Evolutionary conservation across 805 yeast species (phyloP).

Genomic region (Saccharomycopsis vini): DNA sequence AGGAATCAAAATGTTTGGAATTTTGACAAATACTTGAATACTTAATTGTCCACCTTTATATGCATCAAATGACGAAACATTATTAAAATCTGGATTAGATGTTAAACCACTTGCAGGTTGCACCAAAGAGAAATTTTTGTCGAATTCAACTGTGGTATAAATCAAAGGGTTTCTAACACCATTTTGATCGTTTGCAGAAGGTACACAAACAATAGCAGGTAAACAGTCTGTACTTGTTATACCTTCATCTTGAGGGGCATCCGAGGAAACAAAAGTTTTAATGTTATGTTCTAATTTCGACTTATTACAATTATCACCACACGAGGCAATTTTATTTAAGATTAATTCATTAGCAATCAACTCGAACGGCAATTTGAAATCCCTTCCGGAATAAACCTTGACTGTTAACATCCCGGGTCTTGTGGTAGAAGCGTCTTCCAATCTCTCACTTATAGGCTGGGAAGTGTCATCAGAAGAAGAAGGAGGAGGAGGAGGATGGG

Average conservation of each 20-base stretch:
- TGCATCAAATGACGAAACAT: conserved; percentile 86
- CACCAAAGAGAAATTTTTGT: conserved; percentile 82
- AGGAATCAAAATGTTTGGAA: conserved; percentile 57
- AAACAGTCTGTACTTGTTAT: conserved; percentile 22
- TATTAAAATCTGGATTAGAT: conserved; percentile 73
- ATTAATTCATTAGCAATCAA: conserved; percentile 56
- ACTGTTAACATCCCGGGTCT: conserved; percentile 42
- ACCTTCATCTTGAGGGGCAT: no score
- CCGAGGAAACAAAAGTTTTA: conserved; percentile 21
- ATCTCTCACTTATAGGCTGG: background rate
- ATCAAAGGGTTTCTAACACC: conserved; percentile 54
- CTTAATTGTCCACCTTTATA: conserved; percentile 57
- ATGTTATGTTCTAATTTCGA: conserved; percentile 27
- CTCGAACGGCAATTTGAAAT: conserved; percentile 61
- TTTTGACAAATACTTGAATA: conserved; percentile 69
- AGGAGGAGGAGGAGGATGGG: background rate
- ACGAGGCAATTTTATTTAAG: conserved; percentile 54
- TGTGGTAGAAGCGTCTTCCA: conserved; percentile 12
- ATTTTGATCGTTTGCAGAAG: conserved; percentile 22
- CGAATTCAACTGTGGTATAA: conserved; percentile 86
- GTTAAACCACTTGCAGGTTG: conserved; percentile 83
- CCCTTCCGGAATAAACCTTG: conserved; percentile 62
- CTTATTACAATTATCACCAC: conserved; percentile 36
- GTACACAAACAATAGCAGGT: conserved; percentile 42
- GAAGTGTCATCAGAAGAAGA: background rate